phyloP scores from a whole-genome alignment of 1,284 basidiomycete species.

The Phlebopus sp. region DNA sequence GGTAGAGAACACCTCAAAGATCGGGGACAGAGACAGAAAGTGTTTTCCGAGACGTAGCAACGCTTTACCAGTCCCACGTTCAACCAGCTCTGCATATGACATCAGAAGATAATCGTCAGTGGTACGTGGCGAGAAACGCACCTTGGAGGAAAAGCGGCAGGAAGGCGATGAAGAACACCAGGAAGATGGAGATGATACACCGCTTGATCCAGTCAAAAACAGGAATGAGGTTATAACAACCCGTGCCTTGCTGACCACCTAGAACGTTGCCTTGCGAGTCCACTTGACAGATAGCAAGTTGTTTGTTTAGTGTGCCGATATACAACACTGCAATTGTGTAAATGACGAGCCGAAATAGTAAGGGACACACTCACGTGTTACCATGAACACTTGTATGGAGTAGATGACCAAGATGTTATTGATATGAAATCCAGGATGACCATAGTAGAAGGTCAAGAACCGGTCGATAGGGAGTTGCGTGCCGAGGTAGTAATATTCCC shows the following conservation, averaged over 20 bases:
- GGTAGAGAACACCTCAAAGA: constrained; percentile 97
- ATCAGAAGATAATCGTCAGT: not conserved
- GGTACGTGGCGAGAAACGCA: constrained; percentile 33
- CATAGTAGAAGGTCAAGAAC: constrained; percentile 99
- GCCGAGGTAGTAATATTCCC: constrained; percentile 99
- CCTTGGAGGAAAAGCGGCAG: constrained; percentile 94
- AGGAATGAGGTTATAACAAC: constrained; percentile 92
- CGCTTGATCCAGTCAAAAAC: constrained; percentile 97
- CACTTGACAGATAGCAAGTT: constrained; percentile 83
- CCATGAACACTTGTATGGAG: constrained; percentile 95
- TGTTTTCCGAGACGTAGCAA: constrained; percentile 90
- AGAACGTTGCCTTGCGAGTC: constrained; percentile 78
- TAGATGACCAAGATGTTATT: constrained; percentile 99
- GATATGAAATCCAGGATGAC: constrained; percentile 99
- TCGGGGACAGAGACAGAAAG: constrained; percentile 90
- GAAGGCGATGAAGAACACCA: constrained; percentile 97
- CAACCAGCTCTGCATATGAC: constrained; percentile 72
- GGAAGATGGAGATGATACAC: constrained; percentile 93
- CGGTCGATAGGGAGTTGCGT: constrained; percentile 98
- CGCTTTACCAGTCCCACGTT: constrained; percentile 93
- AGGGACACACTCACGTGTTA: constrained; percentile 62
- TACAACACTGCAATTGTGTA: constrained; percentile 62
- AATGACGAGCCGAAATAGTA: constrained; percentile 9
- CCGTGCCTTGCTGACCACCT: constrained; percentile 64
- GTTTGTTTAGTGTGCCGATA: constrained; percentile 92